Conservation (phyloP, 441 rosid genomes). For the Gossypium laxum region DNA sequence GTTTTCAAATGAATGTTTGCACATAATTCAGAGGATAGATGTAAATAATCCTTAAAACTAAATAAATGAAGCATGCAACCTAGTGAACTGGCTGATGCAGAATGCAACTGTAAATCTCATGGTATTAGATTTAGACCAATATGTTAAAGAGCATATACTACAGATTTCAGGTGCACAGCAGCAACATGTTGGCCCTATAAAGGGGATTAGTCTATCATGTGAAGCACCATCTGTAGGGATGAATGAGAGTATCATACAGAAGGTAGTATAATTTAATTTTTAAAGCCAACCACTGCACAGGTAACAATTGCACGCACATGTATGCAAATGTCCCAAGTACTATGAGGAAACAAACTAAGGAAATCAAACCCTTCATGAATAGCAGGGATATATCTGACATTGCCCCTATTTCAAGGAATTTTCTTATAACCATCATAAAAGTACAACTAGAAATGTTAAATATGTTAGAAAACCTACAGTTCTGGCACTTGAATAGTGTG, state of each 20-base stretch:
- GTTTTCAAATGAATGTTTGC: neutral
- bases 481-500: conserved; percentile 96
- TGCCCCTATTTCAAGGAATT: conserved; percentile 14
- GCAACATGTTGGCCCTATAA: neutral
- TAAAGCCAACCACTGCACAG: neutral
- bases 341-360: conserved; percentile 6
- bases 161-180: neutral
- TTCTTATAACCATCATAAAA: neutral
- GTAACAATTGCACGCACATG: neutral
- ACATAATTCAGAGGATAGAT: neutral
- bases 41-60: neutral
- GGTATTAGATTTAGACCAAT: neutral
- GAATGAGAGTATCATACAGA: neutral
- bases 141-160: neutral
- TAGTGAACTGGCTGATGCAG: neutral
- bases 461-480: conserved; percentile 44
- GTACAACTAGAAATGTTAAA: conserved; percentile 2
- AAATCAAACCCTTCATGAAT: conserved; percentile 8
- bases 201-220: neutral
- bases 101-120: neutral
- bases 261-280: neutral
- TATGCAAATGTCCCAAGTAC: neutral
- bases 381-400: neutral
- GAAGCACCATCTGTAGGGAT: neutral
- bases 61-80: neutral